Evolutionary conservation across 352 stramenopile genomes (phyloP), one percentile per base, ranked within the genome.

Genomic region (Pythium oligandrum): DNA sequence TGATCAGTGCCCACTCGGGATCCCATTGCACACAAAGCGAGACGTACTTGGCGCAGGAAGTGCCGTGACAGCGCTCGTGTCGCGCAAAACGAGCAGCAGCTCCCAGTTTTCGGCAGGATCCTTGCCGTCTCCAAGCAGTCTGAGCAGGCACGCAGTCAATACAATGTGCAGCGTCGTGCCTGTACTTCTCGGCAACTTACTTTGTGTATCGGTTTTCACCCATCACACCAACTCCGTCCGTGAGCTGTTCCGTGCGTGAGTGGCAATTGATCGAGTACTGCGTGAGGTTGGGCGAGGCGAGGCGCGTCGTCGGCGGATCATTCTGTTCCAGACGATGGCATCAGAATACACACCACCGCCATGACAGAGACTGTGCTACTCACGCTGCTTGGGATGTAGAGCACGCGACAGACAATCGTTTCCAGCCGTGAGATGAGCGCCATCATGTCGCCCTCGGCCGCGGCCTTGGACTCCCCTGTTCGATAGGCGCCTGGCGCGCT

Each of bases 371-470:
- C 6, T 32, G 26, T 47, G 10, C 46, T n/a, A 60, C 64, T 26
- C 51, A 88, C 82, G 10, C 86, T 75, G 42, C 75, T 66, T 3
- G 85, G 79, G 9, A 91, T 77, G 59, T 95, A 95, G 8, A 95
- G 42, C 7, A 95, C 81, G 31, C 83, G 83, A 43, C 85, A 93
- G 17, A 93, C 81, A 48, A 95, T 88, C 67, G 84, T 90, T 55
- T 95, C 85, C 38, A 95, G 77, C 32, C 85, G 74, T 12, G 85
- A 91, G 47, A 95, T 83, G 45, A 93, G 66, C 61, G 85, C 81
- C 77, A 90, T 93, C 83, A 93, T 93, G 65, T 95, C 85, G 59
- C 85, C 85, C 71, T 95, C 84, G 30, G 82, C 84, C 3, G 80
- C 78, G 3, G 80, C 81, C 32, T 87, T 69, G 7, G 53, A 63